phyloP scores from a whole-genome alignment of 1,284 basidiomycete species.

The Ceratobasidium sp. region DNA sequence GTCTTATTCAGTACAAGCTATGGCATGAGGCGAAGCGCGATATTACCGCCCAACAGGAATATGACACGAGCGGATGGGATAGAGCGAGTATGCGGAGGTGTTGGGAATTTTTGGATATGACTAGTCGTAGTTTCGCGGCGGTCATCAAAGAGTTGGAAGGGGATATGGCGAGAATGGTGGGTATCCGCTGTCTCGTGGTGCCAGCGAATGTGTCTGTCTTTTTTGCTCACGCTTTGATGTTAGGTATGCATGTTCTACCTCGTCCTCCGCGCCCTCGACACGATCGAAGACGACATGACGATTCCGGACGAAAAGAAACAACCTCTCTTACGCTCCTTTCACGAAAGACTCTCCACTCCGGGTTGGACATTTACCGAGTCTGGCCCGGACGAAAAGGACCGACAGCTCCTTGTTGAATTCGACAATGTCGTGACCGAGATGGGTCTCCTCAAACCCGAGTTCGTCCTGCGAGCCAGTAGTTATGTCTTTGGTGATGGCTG shows the following conservation, averaged over 20 bases:
- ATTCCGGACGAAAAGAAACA: conserved; percentile 87
- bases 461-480: conserved; percentile 49
- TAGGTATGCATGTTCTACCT: conserved; percentile 96
- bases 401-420: conserved; percentile 87
- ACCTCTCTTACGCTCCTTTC: conserved; percentile 83
- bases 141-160: conserved; percentile 98
- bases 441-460: conserved; percentile 69
- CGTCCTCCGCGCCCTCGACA: conserved; percentile 91
- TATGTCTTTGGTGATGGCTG: conserved; percentile 33
- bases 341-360: conserved; percentile 78
- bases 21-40: conserved; percentile 82
- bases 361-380: conserved; percentile 88
- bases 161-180: conserved; percentile 87
- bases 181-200: conserved; percentile 52
- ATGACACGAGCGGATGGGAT: conserved; percentile 81
- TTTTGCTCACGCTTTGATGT: background rate
- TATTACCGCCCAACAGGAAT: conserved; percentile 73
- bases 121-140: conserved; percentile 88
- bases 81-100: conserved; percentile 84
- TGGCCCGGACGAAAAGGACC: conserved; percentile 90
- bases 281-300: conserved; percentile 99
- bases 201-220: background rate
- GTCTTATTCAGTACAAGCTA: conserved; percentile 76
- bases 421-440: conserved; percentile 85
- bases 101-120: conserved; percentile 89